These are phyloP conservation scores for Thyridium curvatum DNA, from an alignment of 2,329 filamentous ascomycete genomes.

Conservation along the genomic window DNA sequence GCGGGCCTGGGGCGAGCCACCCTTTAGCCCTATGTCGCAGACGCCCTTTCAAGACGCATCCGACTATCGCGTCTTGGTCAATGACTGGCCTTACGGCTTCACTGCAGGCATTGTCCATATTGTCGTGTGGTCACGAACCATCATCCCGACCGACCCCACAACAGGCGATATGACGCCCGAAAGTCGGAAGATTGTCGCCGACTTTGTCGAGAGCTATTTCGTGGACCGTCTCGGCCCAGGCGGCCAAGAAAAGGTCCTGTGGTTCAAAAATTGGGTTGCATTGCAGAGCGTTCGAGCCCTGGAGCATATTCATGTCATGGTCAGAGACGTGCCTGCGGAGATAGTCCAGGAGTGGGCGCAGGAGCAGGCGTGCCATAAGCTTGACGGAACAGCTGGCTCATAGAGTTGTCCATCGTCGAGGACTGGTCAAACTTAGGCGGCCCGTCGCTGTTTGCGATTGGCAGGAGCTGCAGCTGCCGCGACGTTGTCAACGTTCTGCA, in stretches of 20 bases:
- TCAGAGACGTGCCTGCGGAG: slow-evolving; percentile 46
- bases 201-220: slow-evolving; percentile 68
- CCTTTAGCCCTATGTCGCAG: slow-evolving; percentile 44
- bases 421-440: slow-evolving; percentile 29
- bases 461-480: slow-evolving; percentile 29
- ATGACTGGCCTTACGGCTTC: slow-evolving; percentile 93
- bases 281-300: slow-evolving; percentile 82
- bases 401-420: slow-evolving; percentile 11
- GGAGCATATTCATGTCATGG: slow-evolving; percentile 82
- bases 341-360: slow-evolving; percentile 48
- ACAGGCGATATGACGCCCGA: slow-evolving; percentile 67
- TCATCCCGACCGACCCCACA: slow-evolving; percentile 62
- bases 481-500: slow-evolving; percentile 33
- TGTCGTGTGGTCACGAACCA: slow-evolving; percentile 86
- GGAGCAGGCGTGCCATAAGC: slow-evolving; percentile 28
- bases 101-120: slow-evolving; percentile 64
- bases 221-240: slow-evolving; percentile 44
- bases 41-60: slow-evolving; percentile 46
- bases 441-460: slow-evolving; percentile 49
- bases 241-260: slow-evolving; percentile 54
- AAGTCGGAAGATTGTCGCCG: slow-evolving; percentile 56
- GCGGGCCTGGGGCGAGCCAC: slow-evolving; percentile 55
- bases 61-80: slow-evolving; percentile 67
- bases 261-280: slow-evolving; percentile 93
- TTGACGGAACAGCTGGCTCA: slow-evolving; percentile 7